Percentiles rank a stretch among this genome's conserved stretches.
phyloP scores from a whole-genome alignment of 495 filamentous ascomycete genomes.

The Neurospora sp. region DNA sequence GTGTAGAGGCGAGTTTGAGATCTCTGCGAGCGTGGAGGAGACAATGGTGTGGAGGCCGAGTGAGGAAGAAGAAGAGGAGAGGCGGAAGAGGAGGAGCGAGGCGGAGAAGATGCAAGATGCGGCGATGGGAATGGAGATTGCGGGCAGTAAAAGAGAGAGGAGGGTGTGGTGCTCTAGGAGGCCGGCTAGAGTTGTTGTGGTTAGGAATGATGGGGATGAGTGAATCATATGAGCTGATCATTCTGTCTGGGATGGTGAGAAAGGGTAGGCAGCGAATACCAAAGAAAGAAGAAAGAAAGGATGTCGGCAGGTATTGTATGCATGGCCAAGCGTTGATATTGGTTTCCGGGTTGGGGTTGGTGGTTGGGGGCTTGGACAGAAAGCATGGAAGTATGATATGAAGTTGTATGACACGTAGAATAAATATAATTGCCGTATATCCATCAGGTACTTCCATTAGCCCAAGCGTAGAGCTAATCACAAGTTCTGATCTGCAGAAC shows the following conservation, averaged over 20 bases:
- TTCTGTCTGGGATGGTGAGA: neutral
- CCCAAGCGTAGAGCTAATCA: neutral
- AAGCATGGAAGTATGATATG: neutral
- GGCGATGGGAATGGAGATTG: constrained; percentile 31
- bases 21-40: constrained; percentile 76
- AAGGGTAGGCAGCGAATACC: no score
- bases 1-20: constrained; percentile 72
- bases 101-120: constrained; percentile 43
- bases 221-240: neutral
- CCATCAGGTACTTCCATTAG: neutral
- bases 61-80: constrained; percentile 11
- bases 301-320: neutral
- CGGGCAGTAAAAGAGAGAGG: constrained; percentile 38
- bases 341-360: neutral
- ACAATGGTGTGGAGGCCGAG: constrained; percentile 36
- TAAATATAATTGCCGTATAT: neutral
- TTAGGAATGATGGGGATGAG: neutral
- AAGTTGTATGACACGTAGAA: neutral
- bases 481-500: neutral
- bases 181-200: constrained; percentile 51
- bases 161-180: constrained; percentile 64
- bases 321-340: neutral
- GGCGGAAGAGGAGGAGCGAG: constrained; percentile 20
- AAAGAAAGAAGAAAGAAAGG: neutral
- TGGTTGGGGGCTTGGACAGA: neutral